Evolutionary conservation across 1,139 yeast genomes (phyloP).

Genomic region (Zygoascus sp.): DNA sequence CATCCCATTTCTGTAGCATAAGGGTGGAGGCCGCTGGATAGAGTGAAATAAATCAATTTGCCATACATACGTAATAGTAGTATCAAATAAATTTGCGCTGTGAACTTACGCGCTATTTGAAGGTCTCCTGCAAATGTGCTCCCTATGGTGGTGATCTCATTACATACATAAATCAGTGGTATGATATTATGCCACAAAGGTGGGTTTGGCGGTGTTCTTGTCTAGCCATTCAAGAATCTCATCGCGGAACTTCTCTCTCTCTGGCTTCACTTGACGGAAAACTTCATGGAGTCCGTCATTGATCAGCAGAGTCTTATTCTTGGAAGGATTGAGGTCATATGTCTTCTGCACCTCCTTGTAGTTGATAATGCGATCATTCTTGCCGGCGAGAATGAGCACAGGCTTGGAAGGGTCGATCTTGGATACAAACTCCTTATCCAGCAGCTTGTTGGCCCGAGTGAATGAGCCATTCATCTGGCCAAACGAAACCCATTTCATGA

Average conservation of each 20-base stretch:
- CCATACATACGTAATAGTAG: too few species aligned
- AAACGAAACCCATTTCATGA: constrained; percentile 49
- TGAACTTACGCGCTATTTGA: too few species aligned
- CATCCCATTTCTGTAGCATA: too few species aligned
- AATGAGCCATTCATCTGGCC: constrained; percentile 61
- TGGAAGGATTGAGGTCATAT: constrained; percentile 36
- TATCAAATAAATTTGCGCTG: too few species aligned
- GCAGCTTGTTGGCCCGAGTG: constrained; percentile 52
- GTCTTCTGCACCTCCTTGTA: constrained; percentile 50
- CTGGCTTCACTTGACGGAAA: constrained; percentile 42
- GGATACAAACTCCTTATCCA: constrained; percentile 41
- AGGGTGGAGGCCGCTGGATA: too few species aligned
- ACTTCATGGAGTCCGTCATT: constrained; percentile 37
- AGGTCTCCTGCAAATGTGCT: too few species aligned
- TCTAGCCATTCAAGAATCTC: constrained; percentile 43
- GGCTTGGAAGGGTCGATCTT: constrained; percentile 43
- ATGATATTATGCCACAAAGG: too few species aligned
- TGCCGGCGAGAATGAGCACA: constrained; percentile 53
- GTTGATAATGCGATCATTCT: constrained; percentile 52
- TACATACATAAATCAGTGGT: too few species aligned
- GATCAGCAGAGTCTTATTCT: constrained; percentile 36
- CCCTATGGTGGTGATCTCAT: too few species aligned
- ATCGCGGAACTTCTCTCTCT: constrained; percentile 35
- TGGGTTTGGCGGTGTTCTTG: constrained; percentile 19
- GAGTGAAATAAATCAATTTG: too few species aligned